A percentile compares a stretch with the other conserved stretches of the same genome.
These are phyloP conservation scores for Collybiopsis luxurians DNA, from an alignment of 768 basidiomycete species.

Conservation along the genomic window DNA sequence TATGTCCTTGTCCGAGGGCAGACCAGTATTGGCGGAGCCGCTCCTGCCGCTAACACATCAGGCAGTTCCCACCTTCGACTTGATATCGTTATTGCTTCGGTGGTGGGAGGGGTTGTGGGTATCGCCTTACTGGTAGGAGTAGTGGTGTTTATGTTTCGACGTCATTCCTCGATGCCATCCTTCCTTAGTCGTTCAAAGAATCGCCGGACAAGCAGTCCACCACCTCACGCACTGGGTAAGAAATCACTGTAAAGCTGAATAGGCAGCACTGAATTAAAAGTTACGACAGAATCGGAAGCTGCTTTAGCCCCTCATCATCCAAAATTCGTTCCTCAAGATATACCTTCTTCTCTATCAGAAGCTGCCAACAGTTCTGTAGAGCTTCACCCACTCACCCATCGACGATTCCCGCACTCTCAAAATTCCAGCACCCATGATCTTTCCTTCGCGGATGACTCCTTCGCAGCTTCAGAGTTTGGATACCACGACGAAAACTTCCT, in stretches of 20 bases:
- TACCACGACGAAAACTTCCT: not conserved
- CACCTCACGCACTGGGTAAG: not conserved
- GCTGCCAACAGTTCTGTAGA: not conserved
- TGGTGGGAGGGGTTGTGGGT: not conserved
- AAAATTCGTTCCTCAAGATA: not conserved
- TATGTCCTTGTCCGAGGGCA: constrained; percentile 16
- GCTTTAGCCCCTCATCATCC: not conserved
- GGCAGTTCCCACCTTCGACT: not conserved
- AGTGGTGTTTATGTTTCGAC: constrained; percentile 11
- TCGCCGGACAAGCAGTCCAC: too few species aligned
- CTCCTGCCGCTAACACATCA: not conserved
- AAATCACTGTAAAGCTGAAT: not conserved
- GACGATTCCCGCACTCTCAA: not conserved
- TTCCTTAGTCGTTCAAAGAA: not conserved
- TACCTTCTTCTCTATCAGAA: not conserved
- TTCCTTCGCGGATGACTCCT: not conserved
- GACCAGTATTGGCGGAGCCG: not conserved
- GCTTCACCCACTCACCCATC: not conserved
- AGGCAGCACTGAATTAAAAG: not conserved
- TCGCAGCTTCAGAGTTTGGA: not conserved
- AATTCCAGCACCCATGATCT: not conserved
- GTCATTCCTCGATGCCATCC: not conserved
- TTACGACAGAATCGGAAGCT: not conserved
- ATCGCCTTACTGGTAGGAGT: not conserved
- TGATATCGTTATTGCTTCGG: not conserved